Evolutionary conservation across 345 rosid species (phyloP).

Genomic region (Erodium maritimum): DNA sequence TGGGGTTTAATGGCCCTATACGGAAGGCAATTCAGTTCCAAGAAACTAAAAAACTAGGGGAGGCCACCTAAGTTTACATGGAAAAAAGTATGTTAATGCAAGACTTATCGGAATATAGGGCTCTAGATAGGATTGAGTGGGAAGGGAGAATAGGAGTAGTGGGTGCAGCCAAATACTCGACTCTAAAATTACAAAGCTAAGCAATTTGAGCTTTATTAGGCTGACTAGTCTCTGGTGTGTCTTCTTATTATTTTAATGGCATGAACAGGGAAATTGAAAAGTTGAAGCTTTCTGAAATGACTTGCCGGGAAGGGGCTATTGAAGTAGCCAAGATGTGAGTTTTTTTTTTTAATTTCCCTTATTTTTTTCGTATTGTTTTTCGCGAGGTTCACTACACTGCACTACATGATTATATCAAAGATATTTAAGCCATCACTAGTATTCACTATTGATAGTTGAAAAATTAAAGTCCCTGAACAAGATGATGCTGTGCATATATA

Average conservation of each 20-base stretch:
- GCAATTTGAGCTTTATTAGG: too few relatives aligned
- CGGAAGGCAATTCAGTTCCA: background rate
- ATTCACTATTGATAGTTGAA: too few relatives aligned
- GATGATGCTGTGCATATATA: too few relatives aligned
- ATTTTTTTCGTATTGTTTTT: background rate
- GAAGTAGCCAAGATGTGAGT: slow-evolving; percentile 94
- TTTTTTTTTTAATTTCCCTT: background rate
- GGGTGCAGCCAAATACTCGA: background rate
- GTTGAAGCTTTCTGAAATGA: slow-evolving; percentile 87
- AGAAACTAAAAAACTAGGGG: background rate
- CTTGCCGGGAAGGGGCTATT: slow-evolving; percentile 85
- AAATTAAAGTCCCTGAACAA: too few relatives aligned
- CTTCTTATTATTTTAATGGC: too few relatives aligned
- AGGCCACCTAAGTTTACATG: background rate
- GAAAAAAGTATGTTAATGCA: too few relatives aligned
- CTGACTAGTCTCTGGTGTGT: slow-evolving; percentile 8
- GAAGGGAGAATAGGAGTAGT: background rate
- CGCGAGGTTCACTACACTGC: too few relatives aligned
- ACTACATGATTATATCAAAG: too few relatives aligned
- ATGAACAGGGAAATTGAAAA: slow-evolving; percentile 91
- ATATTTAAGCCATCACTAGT: too few relatives aligned
- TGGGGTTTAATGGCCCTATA: background rate
- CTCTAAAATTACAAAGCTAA: too few relatives aligned
- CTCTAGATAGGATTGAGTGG: background rate
- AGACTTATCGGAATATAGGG: too few relatives aligned